phyloP scores from a whole-genome alignment of 2,329 filamentous ascomycete genomes.

The Fusarium sp. region DNA sequence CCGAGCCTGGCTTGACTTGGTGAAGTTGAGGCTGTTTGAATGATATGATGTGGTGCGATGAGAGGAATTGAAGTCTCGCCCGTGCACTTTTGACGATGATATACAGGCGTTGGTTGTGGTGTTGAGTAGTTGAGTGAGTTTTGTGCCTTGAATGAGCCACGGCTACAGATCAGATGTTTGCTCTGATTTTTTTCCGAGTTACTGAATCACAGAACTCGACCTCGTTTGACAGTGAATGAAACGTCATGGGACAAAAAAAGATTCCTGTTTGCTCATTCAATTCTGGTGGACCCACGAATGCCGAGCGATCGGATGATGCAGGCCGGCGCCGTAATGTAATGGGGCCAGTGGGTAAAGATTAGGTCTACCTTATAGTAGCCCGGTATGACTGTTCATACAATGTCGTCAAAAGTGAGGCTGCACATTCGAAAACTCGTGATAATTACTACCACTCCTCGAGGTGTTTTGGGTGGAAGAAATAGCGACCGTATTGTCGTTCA shows the following conservation, averaged over 20 bases:
- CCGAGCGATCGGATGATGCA: constrained; percentile 45
- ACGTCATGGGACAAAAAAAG: constrained; percentile 41
- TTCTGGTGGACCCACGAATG: constrained; percentile 44
- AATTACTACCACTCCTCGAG: neutral
- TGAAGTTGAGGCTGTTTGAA: constrained; percentile 6
- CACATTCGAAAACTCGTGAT: neutral
- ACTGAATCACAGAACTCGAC: constrained; percentile 32
- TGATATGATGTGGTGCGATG: constrained; percentile 36
- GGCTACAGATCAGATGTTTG: constrained; percentile 16
- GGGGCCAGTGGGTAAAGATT: constrained; percentile 28
- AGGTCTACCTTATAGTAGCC: constrained; percentile 1
- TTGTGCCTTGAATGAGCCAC: constrained; percentile 2
- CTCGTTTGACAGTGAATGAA: constrained; percentile 33
- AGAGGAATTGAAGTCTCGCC: constrained; percentile 21
- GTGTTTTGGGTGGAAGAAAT: neutral
- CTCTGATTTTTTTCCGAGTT: constrained; percentile 17
- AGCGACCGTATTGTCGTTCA: neutral
- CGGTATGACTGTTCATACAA: neutral
- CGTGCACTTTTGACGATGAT: constrained; percentile 14
- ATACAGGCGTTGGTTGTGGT: constrained; percentile 1
- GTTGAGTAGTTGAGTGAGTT: constrained; percentile 4
- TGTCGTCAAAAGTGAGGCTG: neutral
- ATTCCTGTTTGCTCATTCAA: constrained; percentile 39
- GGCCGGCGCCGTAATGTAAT: constrained; percentile 42
- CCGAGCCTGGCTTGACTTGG: constrained; percentile 17